Percentiles rank a stretch among this genome's conserved stretches.
Evolutionary conservation across 2,329 filamentous ascomycete species (phyloP).

Genomic region (Didymella segeticola): DNA sequence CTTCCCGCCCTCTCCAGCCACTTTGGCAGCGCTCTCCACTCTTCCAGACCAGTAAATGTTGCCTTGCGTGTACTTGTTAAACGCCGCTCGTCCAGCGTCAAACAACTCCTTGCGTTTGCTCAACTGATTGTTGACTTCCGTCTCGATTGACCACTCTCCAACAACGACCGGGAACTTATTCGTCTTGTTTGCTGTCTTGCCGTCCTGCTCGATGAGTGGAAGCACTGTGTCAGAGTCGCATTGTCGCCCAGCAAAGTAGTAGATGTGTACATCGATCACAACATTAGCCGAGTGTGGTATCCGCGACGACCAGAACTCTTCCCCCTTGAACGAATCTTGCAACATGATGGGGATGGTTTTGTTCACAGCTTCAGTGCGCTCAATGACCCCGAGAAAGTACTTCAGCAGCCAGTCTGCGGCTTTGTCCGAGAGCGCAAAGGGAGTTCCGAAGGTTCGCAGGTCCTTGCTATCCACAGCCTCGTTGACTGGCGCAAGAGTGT

Average conservation of each 20-base stretch:
- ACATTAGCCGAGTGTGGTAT: constrained; percentile 16
- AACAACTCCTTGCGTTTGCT: constrained; percentile 33
- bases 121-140: constrained; percentile 42
- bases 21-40: no score
- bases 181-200: constrained; percentile 9
- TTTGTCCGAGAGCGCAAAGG: constrained; percentile 35
- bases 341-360: constrained; percentile 15
- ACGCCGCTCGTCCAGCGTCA: constrained; percentile 42
- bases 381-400: constrained; percentile 38
- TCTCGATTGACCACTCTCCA: constrained; percentile 47
- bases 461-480: constrained; percentile 44
- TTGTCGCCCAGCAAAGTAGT: constrained; percentile 27
- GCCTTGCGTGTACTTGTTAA: constrained; percentile 37
- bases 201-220: constrained; percentile 21
- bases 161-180: constrained; percentile 35
- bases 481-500: constrained; percentile 47
- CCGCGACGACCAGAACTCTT: constrained; percentile 21
- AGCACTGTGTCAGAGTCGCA: constrained; percentile 20
- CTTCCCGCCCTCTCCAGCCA: neutral
- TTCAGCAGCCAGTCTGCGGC: constrained; percentile 40
- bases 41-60: constrained; percentile 12
- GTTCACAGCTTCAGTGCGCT: constrained; percentile 20
- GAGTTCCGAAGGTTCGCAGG: constrained; percentile 36
- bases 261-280: constrained; percentile 27
- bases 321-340: constrained; percentile 19